Conservation (phyloP, 306 rosid genomes). For the Medicago truncatula region DNA sequence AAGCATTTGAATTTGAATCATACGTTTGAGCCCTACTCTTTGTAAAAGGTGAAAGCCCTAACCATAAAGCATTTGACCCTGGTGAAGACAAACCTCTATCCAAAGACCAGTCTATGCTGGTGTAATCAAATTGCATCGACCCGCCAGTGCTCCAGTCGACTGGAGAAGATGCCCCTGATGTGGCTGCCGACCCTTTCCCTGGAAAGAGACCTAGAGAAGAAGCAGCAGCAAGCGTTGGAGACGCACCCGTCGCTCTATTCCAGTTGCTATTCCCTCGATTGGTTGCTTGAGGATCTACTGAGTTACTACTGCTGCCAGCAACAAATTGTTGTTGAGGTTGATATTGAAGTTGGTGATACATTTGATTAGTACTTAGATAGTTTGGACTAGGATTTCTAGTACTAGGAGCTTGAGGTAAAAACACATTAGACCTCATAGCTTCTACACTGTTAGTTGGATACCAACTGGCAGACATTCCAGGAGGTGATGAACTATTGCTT, state of each 20-base stretch:
- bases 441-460: constrained; percentile 66
- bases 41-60: constrained; percentile 69
- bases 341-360: constrained; percentile 81
- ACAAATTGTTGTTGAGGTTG: constrained; percentile 68
- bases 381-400: constrained; percentile 63
- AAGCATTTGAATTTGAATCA: constrained; percentile 66
- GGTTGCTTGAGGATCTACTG: constrained; percentile 63
- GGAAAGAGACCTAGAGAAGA: constrained; percentile 96
- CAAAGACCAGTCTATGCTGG: constrained; percentile 90
- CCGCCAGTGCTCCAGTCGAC: constrained; percentile 93
- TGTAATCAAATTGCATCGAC: constrained; percentile 72
- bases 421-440: constrained; percentile 66
- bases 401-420: constrained; percentile 64
- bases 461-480: constrained; percentile 70
- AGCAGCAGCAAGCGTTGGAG: constrained; percentile 81
- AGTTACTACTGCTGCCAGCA: constrained; percentile 58
- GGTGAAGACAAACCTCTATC: constrained; percentile 64
- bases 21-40: constrained; percentile 57
- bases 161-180: constrained; percentile 79
- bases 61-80: constrained; percentile 68
- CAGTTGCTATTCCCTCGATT: constrained; percentile 65
- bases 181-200: constrained; percentile 70
- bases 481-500: constrained; percentile 81
- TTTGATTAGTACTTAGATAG: constrained; percentile 65
- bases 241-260: constrained; percentile 69